These are phyloP conservation scores for Actinomortierella wolfii DNA, from an alignment of 371 early-diverging fungal species.

Conservation along the genomic window DNA sequence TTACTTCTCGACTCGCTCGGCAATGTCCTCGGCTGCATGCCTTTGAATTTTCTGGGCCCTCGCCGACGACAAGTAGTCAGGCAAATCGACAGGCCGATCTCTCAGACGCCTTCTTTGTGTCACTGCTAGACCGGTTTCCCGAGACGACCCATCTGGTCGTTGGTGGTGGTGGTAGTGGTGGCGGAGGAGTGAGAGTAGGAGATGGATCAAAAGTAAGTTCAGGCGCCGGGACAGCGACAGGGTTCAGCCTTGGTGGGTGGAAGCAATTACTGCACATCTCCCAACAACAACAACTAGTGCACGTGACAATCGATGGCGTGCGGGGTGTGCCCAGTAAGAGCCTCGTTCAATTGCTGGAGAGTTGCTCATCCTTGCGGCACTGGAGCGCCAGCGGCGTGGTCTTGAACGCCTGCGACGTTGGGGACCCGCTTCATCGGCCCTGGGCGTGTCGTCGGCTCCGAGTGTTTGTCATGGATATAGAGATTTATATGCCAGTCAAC, in stretches of 20 bases:
- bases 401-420: conserved; percentile 29
- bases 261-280: conserved; percentile 19
- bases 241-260: conserved; percentile 30
- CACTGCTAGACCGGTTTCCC: conserved; percentile 18
- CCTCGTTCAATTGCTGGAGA: conserved; percentile 9
- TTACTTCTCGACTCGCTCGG: conserved; percentile 17
- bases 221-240: conserved; percentile 13
- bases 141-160: conserved; percentile 4
- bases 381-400: conserved; percentile 31
- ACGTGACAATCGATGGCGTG: conserved; percentile 30
- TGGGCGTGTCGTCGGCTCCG: conserved; percentile 28
- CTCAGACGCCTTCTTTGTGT: conserved; percentile 34
- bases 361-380: conserved; percentile 11
- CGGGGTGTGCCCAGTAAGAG: conserved; percentile 28
- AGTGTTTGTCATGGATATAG: conserved; percentile 25
- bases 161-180: neutral
- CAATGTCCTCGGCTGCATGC: conserved; percentile 20
- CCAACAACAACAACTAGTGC: conserved; percentile 8
- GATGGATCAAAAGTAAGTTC: too few relatives aligned
- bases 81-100: conserved; percentile 39
- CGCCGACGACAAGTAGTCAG: too few relatives aligned
- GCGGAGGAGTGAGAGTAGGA: too few relatives aligned
- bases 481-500: conserved; percentile 12
- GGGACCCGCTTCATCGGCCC: neutral
- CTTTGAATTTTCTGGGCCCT: conserved; percentile 20